These are phyloP conservation scores for Powellomyces hirtus DNA, from an alignment of 192 early-diverging fungal genomes.

Conservation along the genomic window DNA sequence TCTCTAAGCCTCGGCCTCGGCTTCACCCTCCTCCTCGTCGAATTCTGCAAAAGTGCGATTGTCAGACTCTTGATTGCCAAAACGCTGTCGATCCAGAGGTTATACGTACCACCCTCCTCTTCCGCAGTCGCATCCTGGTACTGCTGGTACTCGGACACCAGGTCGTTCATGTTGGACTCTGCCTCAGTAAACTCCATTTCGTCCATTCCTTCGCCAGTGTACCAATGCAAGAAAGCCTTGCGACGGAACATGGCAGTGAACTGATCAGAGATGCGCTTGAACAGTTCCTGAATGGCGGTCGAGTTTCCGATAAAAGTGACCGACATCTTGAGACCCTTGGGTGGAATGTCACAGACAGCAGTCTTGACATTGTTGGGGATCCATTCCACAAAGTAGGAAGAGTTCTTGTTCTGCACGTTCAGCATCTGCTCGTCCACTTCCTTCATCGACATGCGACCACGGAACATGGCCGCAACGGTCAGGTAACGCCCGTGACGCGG, in stretches of 20 bases:
- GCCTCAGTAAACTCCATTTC: constrained; percentile 97
- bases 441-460: constrained; percentile 93
- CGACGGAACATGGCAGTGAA: constrained; percentile 90
- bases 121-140: constrained; percentile 58
- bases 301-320: constrained; percentile 92
- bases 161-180: constrained; percentile 96
- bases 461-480: constrained; percentile 93
- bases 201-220: constrained; percentile 93
- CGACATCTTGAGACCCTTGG: constrained; percentile 86
- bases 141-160: constrained; percentile 97
- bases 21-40: constrained; percentile 49
- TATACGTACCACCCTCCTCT: constrained; percentile 39
- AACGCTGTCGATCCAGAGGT: too few species aligned
- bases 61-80: too few species aligned
- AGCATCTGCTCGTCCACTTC: constrained; percentile 98
- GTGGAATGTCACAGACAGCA: constrained; percentile 87
- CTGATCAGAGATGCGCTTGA: constrained; percentile 88
- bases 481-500: constrained; percentile 94
- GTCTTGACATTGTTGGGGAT: constrained; percentile 98
- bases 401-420: constrained; percentile 95
- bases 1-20: constrained; percentile 42
- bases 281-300: constrained; percentile 89
- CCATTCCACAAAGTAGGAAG: constrained; percentile 98
- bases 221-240: constrained; percentile 96
- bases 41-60: too few species aligned